phyloP scores from a whole-genome alignment of 75 land plant genomes.

The Cryptomeria japonica region DNA sequence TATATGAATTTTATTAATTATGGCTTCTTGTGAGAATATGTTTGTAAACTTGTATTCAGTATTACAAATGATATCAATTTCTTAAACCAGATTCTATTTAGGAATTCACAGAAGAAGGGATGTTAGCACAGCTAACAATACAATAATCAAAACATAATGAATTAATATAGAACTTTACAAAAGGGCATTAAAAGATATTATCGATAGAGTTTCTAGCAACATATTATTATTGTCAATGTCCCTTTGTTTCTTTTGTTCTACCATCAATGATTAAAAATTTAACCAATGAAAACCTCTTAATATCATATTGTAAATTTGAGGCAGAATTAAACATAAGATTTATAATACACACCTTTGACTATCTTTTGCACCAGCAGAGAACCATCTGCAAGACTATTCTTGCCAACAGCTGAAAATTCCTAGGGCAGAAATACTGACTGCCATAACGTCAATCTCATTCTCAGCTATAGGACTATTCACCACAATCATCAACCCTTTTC shows the following conservation, averaged over 20 bases:
- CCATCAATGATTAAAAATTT: not conserved
- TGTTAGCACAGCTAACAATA: not conserved
- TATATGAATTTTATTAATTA: not conserved
- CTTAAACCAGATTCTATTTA: too few species aligned
- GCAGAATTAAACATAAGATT: not conserved
- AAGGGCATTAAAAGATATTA: not conserved
- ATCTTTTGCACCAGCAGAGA: constrained; percentile 30
- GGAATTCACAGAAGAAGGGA: not conserved
- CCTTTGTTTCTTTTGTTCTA: not conserved
- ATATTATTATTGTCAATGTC: not conserved
- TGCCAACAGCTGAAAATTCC: too few species aligned
- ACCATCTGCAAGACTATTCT: too few species aligned
- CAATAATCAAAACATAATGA: not conserved
- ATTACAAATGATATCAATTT: too few species aligned
- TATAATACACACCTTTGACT: constrained; percentile 44
- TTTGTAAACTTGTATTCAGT: not conserved
- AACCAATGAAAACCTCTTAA: not conserved
- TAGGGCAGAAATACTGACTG: too few species aligned
- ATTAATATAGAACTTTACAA: not conserved
- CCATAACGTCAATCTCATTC: too few species aligned
- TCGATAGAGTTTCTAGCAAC: not conserved
- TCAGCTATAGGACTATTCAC: too few species aligned
- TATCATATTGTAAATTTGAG: not conserved
- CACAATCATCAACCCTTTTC: too few species aligned
- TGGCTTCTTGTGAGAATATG: not conserved